phyloP scores from a whole-genome alignment of 2,329 filamentous ascomycete species.

The Orbilia javanica region DNA sequence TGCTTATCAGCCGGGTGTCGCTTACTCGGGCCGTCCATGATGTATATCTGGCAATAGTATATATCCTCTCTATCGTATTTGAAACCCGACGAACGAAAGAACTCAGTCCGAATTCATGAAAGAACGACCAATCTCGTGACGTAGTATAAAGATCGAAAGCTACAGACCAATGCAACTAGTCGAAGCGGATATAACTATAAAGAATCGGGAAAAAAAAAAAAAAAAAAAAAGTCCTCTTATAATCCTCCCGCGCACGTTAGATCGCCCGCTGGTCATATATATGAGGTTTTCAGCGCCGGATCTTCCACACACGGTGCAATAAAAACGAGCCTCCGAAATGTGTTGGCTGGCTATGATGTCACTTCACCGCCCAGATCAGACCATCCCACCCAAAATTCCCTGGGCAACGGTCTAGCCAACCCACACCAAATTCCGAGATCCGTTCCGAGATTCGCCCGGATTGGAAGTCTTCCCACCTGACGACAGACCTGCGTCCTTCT shows the following conservation, averaged over 20 bases:
- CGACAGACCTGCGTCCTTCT: too few relatives aligned
- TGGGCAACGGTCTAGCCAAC: neutral
- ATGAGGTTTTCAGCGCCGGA: neutral
- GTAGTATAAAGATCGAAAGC: too few relatives aligned
- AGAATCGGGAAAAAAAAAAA: too few relatives aligned
- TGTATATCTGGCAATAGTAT: too few relatives aligned
- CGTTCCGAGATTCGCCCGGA: neutral
- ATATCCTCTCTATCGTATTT: too few relatives aligned
- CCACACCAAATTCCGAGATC: conserved; percentile 10
- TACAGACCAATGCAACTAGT: too few relatives aligned
- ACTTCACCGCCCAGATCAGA: conserved; percentile 15
- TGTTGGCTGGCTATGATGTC: conserved; percentile 17
- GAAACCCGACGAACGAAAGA: too few relatives aligned
- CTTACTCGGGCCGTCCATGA: neutral
- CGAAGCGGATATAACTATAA: too few relatives aligned
- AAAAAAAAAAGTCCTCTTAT: neutral
- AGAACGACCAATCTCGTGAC: neutral
- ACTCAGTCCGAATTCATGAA: too few relatives aligned
- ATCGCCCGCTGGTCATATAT: conserved; percentile 6
- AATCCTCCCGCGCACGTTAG: neutral
- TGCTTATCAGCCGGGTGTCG: neutral
- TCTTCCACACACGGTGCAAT: neutral
- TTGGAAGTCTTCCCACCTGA: neutral
- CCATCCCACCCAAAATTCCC: neutral
- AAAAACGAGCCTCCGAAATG: conserved; percentile 18